A percentile compares a stretch with the other conserved stretches of the same genome.
phyloP scores from a whole-genome alignment of 139 green algal genomes.

The Tetradesmus obliquus region DNA sequence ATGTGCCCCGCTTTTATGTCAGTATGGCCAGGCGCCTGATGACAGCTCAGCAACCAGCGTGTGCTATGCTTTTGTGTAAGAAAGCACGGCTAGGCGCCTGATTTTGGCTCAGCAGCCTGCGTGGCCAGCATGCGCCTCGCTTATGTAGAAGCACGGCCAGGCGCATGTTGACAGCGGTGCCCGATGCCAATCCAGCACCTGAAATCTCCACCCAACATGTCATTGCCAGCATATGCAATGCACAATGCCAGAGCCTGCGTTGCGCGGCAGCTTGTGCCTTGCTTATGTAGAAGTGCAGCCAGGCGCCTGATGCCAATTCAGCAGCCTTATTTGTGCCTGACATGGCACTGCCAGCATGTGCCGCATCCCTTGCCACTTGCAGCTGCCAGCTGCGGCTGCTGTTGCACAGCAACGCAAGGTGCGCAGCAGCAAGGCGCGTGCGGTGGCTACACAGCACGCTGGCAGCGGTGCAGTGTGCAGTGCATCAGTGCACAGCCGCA shows the following conservation, averaged over 20 bases:
- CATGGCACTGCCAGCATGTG: too few species aligned
- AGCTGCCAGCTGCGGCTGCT: background rate
- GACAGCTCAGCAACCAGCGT: background rate
- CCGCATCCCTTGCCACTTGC: too few species aligned
- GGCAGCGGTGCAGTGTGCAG: background rate
- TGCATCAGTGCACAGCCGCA: too few species aligned
- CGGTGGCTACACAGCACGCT: background rate
- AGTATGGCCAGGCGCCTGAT: background rate
- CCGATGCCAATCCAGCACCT: background rate
- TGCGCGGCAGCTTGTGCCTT: too few species aligned
- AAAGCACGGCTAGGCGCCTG: background rate
- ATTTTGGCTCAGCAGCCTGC: background rate
- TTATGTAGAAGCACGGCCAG: background rate
- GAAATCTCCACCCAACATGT: background rate
- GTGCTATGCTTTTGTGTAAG: background rate
- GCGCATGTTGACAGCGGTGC: background rate
- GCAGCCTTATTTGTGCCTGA: too few species aligned
- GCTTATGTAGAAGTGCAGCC: too few species aligned
- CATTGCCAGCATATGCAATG: background rate
- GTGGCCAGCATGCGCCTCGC: background rate
- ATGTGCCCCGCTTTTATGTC: background rate
- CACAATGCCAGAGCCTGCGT: too few species aligned
- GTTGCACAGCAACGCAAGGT: background rate
- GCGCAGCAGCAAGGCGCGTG: background rate
- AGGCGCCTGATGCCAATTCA: too few species aligned